Evolutionary conservation across 2,329 filamentous ascomycete species (phyloP), one percentile per base, ranked within the genome.

Genomic region (Phialemoniopsis sp.): DNA sequence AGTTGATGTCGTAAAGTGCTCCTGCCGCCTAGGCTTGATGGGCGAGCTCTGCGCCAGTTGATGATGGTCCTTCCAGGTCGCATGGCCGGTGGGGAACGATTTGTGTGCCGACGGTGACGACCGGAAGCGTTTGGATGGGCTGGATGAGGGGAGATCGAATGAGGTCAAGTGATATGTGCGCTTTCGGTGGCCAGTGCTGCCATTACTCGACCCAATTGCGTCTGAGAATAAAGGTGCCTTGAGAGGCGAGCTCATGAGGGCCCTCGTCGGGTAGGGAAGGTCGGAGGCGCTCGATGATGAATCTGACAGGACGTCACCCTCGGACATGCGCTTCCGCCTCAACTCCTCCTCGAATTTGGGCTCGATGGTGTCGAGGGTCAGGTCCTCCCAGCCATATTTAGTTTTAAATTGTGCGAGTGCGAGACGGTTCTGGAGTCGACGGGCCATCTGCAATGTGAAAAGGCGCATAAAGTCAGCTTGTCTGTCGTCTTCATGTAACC

Each of bases 331-430:
- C 65, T 84, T 86, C 51, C 82, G 76, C 66, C 85, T 80, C 58
- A 90, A 73, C 64, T 91, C 80, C 58, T 89, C 79, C 58, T 91
- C 85, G 46, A 91, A 70, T 59, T 84, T 86, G 37, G 89, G 88
- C 65, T 95, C 89, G 66, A 95, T 88, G 45, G 75, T 82, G 59
- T 89, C 87, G 56, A 94, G 79, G 46, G 85, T 87, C 59, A 95
- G 77, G 63, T 93, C 87, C 65, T 96, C 86, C 83, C 89, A 94
- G 60, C 90, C 90, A 68, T 95, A 86, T 66, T 94, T 89, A 51
- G 93, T 89, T 70, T 97, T 97, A 77, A 96, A 93, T 64, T 94
- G 93, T 59, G 93, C 93, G 48, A 97, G 80, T 43, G 93, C 91
- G 44, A 98, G 81, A 47, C 91, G 88, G 70, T 95, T 89, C 68